Percentiles rank a stretch among this genome's conserved stretches.
Evolutionary conservation across 148 eudicot genomes (phyloP).

Genomic region (Vaccinium myrtillus): DNA sequence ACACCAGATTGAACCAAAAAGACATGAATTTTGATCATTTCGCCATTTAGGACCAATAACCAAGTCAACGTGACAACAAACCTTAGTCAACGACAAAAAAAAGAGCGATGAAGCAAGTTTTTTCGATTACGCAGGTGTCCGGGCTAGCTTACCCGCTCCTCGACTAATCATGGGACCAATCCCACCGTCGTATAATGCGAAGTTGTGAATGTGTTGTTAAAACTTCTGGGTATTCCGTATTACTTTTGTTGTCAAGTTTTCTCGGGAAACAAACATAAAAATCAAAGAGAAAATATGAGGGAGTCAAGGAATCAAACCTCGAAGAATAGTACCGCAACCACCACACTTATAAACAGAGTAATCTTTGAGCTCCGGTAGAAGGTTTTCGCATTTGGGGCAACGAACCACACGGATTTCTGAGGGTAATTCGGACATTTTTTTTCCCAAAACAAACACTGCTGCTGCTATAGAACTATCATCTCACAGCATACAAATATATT

Average conservation of each 20-base stretch:
- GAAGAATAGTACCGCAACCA: conserved; percentile 88
- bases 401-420: conserved; percentile 67
- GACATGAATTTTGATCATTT: neutral
- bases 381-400: conserved; percentile 81
- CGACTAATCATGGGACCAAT: too few relatives aligned
- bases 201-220: neutral
- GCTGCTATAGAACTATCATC: neutral
- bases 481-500: too few relatives aligned
- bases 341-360: conserved; percentile 87
- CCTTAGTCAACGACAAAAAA: neutral
- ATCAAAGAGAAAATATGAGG: neutral
- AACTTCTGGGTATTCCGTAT: neutral
- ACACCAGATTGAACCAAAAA: neutral
- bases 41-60: neutral
- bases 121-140: too few relatives aligned
- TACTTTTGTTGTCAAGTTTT: neutral
- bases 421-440: conserved; percentile 44
- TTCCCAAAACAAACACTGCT: neutral
- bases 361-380: conserved; percentile 76
- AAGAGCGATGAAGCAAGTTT: conserved; percentile 1
- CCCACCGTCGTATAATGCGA: neutral
- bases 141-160: too few relatives aligned
- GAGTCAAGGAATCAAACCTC: conserved; percentile 42
- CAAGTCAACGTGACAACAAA: conserved; percentile 19
- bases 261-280: conserved; percentile 16